phyloP scores from a whole-genome alignment of 371 early-diverging fungal genomes.

The Mucor velutinosus region DNA sequence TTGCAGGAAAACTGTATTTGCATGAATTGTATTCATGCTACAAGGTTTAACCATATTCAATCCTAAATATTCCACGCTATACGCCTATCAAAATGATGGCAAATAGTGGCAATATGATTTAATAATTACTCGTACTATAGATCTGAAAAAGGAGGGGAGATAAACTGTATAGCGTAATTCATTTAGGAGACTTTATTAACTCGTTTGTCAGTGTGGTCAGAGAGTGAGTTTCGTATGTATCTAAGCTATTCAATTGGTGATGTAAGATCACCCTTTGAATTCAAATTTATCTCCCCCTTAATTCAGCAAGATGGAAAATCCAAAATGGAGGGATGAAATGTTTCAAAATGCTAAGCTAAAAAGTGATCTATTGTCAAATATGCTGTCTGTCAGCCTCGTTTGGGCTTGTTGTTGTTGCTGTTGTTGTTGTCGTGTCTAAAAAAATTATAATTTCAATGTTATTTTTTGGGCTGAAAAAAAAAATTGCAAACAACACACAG shows the following conservation, averaged over 20 bases:
- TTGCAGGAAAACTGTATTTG: neutral
- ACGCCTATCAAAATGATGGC: neutral
- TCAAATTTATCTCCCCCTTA: neutral
- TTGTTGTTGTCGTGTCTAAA: neutral
- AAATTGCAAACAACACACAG: neutral
- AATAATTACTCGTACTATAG: neutral
- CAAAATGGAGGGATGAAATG: neutral
- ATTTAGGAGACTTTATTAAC: slow-evolving; percentile 1
- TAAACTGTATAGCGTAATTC: neutral
- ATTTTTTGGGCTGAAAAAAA: neutral
- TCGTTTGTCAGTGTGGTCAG: neutral
- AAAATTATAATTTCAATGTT: neutral
- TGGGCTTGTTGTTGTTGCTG: slow-evolving; percentile 1
- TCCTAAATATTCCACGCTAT: neutral
- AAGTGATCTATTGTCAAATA: neutral
- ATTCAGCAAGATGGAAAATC: neutral
- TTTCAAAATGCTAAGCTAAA: neutral
- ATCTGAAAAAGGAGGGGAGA: neutral
- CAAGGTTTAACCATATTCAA: neutral
- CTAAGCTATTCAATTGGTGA: neutral
- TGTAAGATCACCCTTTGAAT: neutral
- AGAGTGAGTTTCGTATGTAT: neutral
- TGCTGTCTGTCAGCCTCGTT: neutral
- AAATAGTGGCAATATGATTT: slow-evolving; percentile 2
- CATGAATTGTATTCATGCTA: neutral